Conservation (phyloP, 257 asterid genomes). For the Vinca minor region DNA sequence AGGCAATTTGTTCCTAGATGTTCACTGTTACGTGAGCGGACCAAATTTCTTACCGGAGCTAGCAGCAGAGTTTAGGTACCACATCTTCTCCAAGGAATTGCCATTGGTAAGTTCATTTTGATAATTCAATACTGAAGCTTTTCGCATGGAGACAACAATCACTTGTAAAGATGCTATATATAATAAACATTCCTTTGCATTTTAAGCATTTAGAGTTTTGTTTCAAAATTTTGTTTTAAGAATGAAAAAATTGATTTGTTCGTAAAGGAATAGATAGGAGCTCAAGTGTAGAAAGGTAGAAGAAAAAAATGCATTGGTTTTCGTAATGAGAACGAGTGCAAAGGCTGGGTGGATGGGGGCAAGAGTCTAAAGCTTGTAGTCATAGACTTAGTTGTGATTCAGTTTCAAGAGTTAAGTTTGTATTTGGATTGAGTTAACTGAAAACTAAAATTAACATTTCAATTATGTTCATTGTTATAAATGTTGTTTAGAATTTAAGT, state of each 20-base stretch:
- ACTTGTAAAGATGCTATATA: not conserved
- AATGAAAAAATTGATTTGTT: too few relatives aligned
- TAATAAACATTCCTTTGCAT: not conserved
- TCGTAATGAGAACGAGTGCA: too few relatives aligned
- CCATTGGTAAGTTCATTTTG: slow-evolving; percentile 53
- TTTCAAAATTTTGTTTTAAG: too few relatives aligned
- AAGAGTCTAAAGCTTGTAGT: not conserved
- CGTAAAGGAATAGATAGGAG: too few relatives aligned
- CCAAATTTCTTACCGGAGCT: slow-evolving; percentile 54
- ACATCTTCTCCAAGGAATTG: slow-evolving; percentile 86
- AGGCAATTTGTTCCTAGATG: slow-evolving; percentile 61
- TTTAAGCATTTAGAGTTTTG: too few relatives aligned
- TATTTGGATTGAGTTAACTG: too few relatives aligned
- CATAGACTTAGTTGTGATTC: not conserved
- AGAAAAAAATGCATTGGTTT: too few relatives aligned
- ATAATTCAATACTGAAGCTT: not conserved
- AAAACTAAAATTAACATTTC: too few relatives aligned
- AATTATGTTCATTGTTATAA: too few relatives aligned
- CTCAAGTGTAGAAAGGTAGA: too few relatives aligned
- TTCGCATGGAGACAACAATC: not conserved
- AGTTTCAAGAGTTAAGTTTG: not conserved
- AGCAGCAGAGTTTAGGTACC: slow-evolving; percentile 89
- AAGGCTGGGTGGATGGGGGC: too few relatives aligned
- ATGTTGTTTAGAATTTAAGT: not conserved
- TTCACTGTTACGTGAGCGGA: slow-evolving; percentile 86